phyloP scores from a whole-genome alignment of 805 yeast species.

The Teunomyces cretensis region DNA sequence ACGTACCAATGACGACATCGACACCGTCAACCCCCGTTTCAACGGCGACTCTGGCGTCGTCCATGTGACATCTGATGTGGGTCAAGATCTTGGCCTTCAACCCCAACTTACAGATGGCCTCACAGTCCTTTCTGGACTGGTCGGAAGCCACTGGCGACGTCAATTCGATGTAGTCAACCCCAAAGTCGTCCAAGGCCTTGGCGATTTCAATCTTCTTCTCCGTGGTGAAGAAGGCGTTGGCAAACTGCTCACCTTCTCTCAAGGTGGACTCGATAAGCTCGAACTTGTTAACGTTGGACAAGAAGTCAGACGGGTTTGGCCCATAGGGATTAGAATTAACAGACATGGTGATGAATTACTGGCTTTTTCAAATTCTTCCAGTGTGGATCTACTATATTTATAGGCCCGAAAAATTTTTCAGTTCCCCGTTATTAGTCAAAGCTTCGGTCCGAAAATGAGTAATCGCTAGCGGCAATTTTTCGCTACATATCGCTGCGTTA shows the following conservation, averaged over 20 bases:
- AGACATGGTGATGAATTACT: conserved; percentile 14
- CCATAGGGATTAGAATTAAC: conserved; percentile 49
- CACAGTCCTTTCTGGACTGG: conserved; percentile 57
- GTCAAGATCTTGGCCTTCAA: conserved; percentile 58
- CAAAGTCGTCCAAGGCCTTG: conserved; percentile 59
- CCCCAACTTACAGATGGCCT: conserved; percentile 58
- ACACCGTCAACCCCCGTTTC: conserved; percentile 66
- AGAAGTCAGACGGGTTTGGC: conserved; percentile 56
- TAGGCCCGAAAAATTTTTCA: conserved; percentile 1
- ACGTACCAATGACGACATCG: conserved; percentile 60
- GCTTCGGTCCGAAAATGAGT: conserved; percentile 4
- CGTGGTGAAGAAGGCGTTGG: conserved; percentile 58
- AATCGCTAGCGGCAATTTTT: conserved; percentile 5
- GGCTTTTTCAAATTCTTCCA: not conserved
- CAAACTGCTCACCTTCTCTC: conserved; percentile 66
- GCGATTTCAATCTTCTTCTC: conserved; percentile 59
- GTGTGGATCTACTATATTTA: conserved; percentile 1
- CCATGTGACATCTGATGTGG: conserved; percentile 63
- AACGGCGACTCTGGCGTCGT: conserved; percentile 59
- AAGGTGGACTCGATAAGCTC: conserved; percentile 57
- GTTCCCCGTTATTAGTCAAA: conserved; percentile 4
- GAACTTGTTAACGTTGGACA: conserved; percentile 54
- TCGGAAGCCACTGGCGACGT: conserved; percentile 62
- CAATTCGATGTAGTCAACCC: conserved; percentile 60
- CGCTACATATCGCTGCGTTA: conserved; percentile 3